These are phyloP conservation scores for Batrachochytrium dendrobatidis DNA, from an alignment of 371 early-diverging fungal genomes.

Conservation along the genomic window DNA sequence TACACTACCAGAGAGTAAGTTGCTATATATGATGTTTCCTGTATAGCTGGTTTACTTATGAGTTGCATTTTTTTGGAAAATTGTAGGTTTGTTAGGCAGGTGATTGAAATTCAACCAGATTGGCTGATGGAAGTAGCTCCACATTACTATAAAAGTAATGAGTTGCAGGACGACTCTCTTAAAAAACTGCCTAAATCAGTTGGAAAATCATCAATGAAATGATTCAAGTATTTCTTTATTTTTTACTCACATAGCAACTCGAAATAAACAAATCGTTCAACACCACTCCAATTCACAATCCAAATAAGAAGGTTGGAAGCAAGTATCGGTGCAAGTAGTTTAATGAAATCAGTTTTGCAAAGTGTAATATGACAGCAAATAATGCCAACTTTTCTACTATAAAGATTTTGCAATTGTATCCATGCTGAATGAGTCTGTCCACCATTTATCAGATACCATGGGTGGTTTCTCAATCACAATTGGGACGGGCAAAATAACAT, in stretches of 20 bases:
- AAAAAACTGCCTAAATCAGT: constrained; percentile 39
- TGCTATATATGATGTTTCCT: not conserved
- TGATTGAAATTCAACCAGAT: constrained; percentile 83
- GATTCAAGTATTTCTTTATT: too few species aligned
- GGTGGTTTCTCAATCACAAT: not conserved
- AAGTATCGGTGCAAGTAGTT: too few species aligned
- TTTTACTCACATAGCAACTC: too few species aligned
- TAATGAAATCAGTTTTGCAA: too few species aligned
- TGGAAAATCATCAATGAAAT: constrained; percentile 21
- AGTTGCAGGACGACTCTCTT: constrained; percentile 39
- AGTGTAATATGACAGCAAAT: too few species aligned
- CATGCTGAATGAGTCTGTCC: constrained; percentile 3
- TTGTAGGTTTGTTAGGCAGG: constrained; percentile 85
- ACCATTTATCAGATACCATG: not conserved
- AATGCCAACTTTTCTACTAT: too few species aligned
- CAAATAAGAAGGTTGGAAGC: too few species aligned
- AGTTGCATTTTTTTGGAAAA: not conserved
- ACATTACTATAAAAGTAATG: constrained; percentile 81
- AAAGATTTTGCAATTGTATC: too few species aligned
- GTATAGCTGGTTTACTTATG: not conserved
- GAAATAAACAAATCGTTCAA: too few species aligned
- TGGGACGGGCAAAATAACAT: not conserved
- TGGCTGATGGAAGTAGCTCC: constrained; percentile 94
- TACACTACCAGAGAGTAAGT: constrained; percentile 77
- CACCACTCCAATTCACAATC: too few species aligned